Percentiles rank a stretch among this genome's conserved stretches.
Evolutionary conservation across 768 basidiomycete genomes (phyloP).

Genomic region (Termitomyces sp.): DNA sequence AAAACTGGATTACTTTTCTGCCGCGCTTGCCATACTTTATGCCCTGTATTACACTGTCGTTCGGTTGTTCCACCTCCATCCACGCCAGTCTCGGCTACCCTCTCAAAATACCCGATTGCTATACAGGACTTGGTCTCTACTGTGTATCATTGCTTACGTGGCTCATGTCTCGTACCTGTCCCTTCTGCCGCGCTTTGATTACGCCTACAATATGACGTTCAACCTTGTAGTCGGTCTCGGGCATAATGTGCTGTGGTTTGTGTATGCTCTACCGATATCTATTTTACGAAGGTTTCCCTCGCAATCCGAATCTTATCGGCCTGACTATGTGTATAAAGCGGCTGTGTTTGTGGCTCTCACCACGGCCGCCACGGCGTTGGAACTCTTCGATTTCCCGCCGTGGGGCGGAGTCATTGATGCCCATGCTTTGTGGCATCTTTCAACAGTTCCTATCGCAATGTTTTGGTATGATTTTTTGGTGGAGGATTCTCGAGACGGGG

Average conservation of each 20-base stretch:
- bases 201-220: conserved; percentile 88
- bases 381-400: conserved; percentile 90
- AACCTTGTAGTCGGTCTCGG: conserved; percentile 69
- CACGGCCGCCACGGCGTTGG: conserved; percentile 69
- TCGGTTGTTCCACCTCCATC: conserved; percentile 73
- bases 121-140: conserved; percentile 36
- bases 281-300: conserved; percentile 49
- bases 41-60: conserved; percentile 75
- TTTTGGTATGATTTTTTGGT: conserved; percentile 87
- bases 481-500: conserved; percentile 62
- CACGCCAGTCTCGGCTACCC: conserved; percentile 25
- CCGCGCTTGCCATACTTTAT: conserved; percentile 76
- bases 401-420: conserved; percentile 75
- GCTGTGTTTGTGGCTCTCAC: conserved; percentile 63
- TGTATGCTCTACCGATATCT: conserved; percentile 57
- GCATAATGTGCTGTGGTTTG: conserved; percentile 80
- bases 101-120: conserved; percentile 11
- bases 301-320: conserved; percentile 51
- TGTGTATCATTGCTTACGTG: conserved; percentile 52
- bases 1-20: conserved; percentile 92
- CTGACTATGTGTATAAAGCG: conserved; percentile 45
- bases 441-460: conserved; percentile 69
- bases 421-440: conserved; percentile 89
- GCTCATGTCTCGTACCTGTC: conserved; percentile 77
- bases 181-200: conserved; percentile 78